Conservation (phyloP, 768 basidiomycete genomes). For the Royoungia palumana region DNA sequence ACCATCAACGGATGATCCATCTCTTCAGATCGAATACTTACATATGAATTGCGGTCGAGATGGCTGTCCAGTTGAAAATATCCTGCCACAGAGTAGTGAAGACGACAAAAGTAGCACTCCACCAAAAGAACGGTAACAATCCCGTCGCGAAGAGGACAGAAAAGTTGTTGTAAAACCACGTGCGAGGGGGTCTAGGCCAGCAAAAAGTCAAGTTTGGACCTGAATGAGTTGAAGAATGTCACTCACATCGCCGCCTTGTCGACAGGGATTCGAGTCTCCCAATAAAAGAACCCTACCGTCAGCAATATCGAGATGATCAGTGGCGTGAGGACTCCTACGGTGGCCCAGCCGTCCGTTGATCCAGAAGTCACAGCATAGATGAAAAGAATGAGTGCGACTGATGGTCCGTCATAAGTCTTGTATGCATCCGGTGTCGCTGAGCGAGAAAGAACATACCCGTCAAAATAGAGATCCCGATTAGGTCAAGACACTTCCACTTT, state of each 20-base stretch:
- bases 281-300: constrained; percentile 45
- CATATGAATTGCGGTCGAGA: constrained; percentile 41
- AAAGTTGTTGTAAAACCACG: constrained; percentile 43
- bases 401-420: neutral
- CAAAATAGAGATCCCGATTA: constrained; percentile 38
- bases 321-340: constrained; percentile 42
- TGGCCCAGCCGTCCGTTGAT: constrained; percentile 48
- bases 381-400: constrained; percentile 38
- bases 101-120: constrained; percentile 32
- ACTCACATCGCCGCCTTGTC: constrained; percentile 43
- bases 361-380: constrained; percentile 46
- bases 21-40: constrained; percentile 14
- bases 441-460: constrained; percentile 26
- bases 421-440: neutral
- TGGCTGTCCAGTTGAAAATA: constrained; percentile 40
- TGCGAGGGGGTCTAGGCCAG: constrained; percentile 36
- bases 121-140: constrained; percentile 43
- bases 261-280: constrained; percentile 42
- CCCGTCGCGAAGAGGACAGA: constrained; percentile 36
- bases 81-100: constrained; percentile 41
- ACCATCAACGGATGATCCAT: neutral
- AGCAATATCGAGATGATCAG: constrained; percentile 45
- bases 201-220: neutral
- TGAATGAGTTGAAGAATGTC: neutral
- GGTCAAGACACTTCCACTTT: constrained; percentile 35